These are phyloP conservation scores for Syzygium aqueum DNA, from an alignment of 345 rosid genomes.

Conservation along the genomic window DNA sequence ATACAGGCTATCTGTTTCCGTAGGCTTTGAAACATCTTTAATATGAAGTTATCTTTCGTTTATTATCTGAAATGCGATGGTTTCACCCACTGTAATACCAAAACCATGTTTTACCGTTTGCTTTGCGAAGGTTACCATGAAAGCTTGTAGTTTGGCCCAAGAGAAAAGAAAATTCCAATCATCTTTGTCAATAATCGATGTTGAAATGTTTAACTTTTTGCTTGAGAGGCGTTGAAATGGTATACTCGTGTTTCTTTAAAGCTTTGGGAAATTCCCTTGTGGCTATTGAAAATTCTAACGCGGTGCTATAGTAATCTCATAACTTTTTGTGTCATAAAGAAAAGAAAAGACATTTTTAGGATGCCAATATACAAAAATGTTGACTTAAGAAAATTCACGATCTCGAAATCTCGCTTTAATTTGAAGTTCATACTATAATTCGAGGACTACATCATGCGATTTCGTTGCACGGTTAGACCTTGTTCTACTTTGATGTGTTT, in stretches of 20 bases:
- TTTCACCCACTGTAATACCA: background rate
- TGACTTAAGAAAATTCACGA: background rate
- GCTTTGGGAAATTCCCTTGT: background rate
- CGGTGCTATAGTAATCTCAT: background rate
- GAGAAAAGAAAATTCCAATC: background rate
- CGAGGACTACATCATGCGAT: background rate
- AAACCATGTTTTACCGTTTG: background rate
- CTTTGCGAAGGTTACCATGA: background rate
- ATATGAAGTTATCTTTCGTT: background rate
- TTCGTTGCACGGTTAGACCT: background rate
- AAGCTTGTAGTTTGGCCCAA: background rate
- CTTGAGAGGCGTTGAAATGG: background rate
- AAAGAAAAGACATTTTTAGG: background rate
- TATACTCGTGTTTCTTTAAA: background rate
- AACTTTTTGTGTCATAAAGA: background rate
- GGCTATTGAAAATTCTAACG: background rate
- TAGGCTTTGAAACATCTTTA: background rate
- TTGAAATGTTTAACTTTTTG: background rate
- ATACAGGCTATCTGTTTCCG: background rate
- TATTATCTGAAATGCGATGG: background rate
- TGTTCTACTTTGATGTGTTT: background rate
- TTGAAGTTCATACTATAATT: background rate
- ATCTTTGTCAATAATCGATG: background rate
- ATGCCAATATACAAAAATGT: background rate
- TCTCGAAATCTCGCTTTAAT: background rate